A percentile compares a stretch with the other conserved stretches of the same genome.
These are phyloP conservation scores for Thelephora terrestris DNA, from an alignment of 1,284 basidiomycete species.

Conservation along the genomic window DNA sequence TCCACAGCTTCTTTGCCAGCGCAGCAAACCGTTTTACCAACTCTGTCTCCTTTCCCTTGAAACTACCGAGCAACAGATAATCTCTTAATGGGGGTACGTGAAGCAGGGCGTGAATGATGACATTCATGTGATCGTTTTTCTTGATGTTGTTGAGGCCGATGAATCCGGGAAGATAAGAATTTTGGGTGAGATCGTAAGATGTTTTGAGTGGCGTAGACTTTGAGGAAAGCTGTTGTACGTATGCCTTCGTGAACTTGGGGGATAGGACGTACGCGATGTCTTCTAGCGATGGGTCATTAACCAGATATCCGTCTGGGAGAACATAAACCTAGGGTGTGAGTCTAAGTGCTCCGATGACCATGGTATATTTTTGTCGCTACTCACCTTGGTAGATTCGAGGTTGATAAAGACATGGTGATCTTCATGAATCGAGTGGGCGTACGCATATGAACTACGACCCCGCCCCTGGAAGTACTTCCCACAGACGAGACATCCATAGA, in stretches of 20 bases:
- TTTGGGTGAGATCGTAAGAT: slow-evolving; percentile 76
- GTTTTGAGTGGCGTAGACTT: slow-evolving; percentile 55
- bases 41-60: slow-evolving; percentile 69
- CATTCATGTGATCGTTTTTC: slow-evolving; percentile 95
- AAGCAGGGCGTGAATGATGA: slow-evolving; percentile 87
- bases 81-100: slow-evolving; percentile 89
- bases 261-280: slow-evolving; percentile 90
- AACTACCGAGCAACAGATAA: slow-evolving; percentile 72
- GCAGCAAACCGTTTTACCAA: slow-evolving; percentile 80
- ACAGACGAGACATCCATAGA: slow-evolving; percentile 95
- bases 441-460: slow-evolving; percentile 88
- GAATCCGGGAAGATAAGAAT: slow-evolving; percentile 87
- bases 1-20: slow-evolving; percentile 92
- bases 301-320: slow-evolving; percentile 94
- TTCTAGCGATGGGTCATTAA: slow-evolving; percentile 90
- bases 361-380: slow-evolving; percentile 9
- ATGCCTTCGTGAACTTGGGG: slow-evolving; percentile 64
- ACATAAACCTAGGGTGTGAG: slow-evolving; percentile 71
- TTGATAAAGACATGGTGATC: slow-evolving; percentile 99
- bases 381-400: slow-evolving; percentile 82
- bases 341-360: neutral
- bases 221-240: slow-evolving; percentile 44
- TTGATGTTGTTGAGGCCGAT: slow-evolving; percentile 98
- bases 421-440: slow-evolving; percentile 94
- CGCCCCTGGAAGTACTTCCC: slow-evolving; percentile 99